Evolutionary conservation across 305 asterid genomes (phyloP).

Genomic region (Fraxinus nigra): DNA sequence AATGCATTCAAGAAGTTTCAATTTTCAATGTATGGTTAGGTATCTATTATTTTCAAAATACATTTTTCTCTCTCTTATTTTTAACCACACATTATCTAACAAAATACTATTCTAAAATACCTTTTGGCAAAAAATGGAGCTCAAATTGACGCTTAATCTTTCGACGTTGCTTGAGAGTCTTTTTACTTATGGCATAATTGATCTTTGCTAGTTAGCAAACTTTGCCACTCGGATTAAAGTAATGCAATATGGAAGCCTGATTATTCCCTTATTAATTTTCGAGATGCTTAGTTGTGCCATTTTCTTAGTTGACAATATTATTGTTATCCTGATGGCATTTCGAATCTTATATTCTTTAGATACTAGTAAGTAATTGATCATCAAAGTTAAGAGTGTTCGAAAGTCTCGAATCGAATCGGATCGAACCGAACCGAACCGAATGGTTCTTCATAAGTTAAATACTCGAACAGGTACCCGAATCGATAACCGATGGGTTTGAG

Average conservation of each 20-base stretch:
- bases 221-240: not conserved
- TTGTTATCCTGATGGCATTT: too few relatives aligned
- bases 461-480: too few relatives aligned
- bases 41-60: too few relatives aligned
- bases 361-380: not conserved
- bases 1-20: too few relatives aligned
- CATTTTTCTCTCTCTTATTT: too few relatives aligned
- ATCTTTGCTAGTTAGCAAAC: not conserved
- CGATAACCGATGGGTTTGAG: too few relatives aligned
- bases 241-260: not conserved
- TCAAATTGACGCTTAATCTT: not conserved
- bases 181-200: not conserved
- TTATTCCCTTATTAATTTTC: not conserved
- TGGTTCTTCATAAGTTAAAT: too few relatives aligned
- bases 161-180: not conserved
- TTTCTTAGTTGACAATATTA: not conserved
- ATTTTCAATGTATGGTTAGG: too few relatives aligned
- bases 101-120: not conserved
- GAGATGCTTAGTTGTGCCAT: not conserved
- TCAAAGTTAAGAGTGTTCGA: too few relatives aligned
- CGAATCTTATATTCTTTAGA: not conserved
- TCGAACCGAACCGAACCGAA: too few relatives aligned
- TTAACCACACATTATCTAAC: not conserved
- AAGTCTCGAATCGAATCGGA: too few relatives aligned
- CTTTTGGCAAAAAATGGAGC: not conserved